Conservation (phyloP, 2,329 filamentous ascomycete species). For the Sclerotinia spermophila region DNA sequence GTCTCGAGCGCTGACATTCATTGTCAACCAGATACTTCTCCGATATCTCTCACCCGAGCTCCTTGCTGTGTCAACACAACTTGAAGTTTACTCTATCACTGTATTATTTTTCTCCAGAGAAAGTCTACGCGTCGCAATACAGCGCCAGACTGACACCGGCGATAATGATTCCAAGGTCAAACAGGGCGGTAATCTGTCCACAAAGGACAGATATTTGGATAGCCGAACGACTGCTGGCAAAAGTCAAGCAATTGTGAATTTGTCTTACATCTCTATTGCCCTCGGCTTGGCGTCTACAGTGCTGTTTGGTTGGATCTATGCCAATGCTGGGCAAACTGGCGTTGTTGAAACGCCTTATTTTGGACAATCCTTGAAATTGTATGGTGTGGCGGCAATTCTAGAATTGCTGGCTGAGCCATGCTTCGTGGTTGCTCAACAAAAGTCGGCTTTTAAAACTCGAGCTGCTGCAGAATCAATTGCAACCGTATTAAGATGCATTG, state of each 20-base stretch:
- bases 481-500: conserved; percentile 70
- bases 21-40: conserved; percentile 86
- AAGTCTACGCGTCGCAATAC: conserved; percentile 84
- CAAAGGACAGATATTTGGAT: background rate
- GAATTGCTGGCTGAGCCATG: conserved; percentile 85
- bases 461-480: conserved; percentile 80
- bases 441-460: conserved; percentile 73
- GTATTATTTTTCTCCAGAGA: conserved; percentile 95
- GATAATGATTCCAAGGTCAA: conserved; percentile 19
- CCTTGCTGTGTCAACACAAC: conserved; percentile 80
- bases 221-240: conserved; percentile 37
- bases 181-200: background rate
- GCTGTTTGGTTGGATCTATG: conserved; percentile 65
- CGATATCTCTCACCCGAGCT: conserved; percentile 82
- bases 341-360: conserved; percentile 61
- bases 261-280: conserved; percentile 74
- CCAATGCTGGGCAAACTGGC: conserved; percentile 47
- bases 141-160: conserved; percentile 59
- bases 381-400: conserved; percentile 56
- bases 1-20: conserved; percentile 85
- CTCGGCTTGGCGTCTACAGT: conserved; percentile 64
- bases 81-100: conserved; percentile 89
- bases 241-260: conserved; percentile 78
- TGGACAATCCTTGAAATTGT: conserved; percentile 49
- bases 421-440: conserved; percentile 82